Base-by-base conservation (phyloP, 2,329 filamentous ascomycete genomes). In the Aphanocladium album region DNA sequence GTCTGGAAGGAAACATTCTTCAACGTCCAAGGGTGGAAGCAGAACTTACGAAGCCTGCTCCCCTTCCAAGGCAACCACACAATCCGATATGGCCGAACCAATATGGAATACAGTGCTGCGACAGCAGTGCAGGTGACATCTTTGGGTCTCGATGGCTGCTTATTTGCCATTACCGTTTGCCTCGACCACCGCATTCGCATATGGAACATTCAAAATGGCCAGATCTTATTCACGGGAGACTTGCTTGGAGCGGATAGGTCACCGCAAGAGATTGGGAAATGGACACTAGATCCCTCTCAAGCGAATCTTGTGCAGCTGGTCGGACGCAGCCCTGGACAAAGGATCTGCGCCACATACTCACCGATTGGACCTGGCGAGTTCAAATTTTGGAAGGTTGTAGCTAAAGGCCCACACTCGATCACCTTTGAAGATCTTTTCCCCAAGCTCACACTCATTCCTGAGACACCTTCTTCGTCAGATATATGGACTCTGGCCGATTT, bases 341-440 rank as follows among this genome's bases (percentile, higher is more conserved):
- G 81, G 43, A 72, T 85, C 16, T 83, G 93, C 57, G 86, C 91
- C 41, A 93, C 91, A 9, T 96, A 92, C 73, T 97, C 93, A 12
- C 93, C 95, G 0, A 86, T 95, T 64, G 89, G 92, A 33, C 84
- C 87, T 45, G 90, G 95, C 39, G 89, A 93, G 70, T 98, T 99
- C 81, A 98, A 96, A 73, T 93, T 99, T 71, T 99, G 93, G 91
- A 81, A 78, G 65, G 75, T 86, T n/a, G 84, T 84, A 57, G 83
- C 89, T 19, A 84, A 87, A 65, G 84, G 87, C 57, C 83, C 83
- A 66, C 80, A 89, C 67, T 79, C 77, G 2, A 72, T 91, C 21
- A 80, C 86, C 9, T 79, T 96, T 16, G 83, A 86, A 64, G 91
- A 96, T 67, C 77, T 91, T 23, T 92, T 90, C 66, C 83, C 89